phyloP scores from a whole-genome alignment of 371 early-diverging fungal species.

The Caulochytrium protostelioides region DNA sequence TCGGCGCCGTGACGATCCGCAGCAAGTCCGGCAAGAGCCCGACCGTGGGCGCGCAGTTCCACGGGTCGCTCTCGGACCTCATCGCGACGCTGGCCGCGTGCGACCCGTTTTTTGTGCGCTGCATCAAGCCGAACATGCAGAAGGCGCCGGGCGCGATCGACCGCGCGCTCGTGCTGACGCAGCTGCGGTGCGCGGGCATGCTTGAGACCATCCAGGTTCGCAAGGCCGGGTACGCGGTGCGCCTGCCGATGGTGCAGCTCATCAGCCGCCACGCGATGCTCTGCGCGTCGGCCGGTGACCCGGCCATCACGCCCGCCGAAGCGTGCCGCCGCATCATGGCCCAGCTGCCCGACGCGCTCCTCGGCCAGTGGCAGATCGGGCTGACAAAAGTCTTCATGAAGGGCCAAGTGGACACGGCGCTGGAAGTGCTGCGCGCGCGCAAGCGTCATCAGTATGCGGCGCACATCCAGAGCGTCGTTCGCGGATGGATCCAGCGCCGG shows the following conservation, averaged over 20 bases:
- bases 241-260: slow-evolving; percentile 7
- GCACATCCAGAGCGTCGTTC: too few species aligned
- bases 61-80: slow-evolving; percentile 1
- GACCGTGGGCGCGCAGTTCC: background rate
- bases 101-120: slow-evolving; percentile 15
- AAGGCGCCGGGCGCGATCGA: slow-evolving; percentile 15
- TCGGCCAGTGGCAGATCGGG: background rate
- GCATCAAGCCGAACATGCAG: slow-evolving; percentile 31
- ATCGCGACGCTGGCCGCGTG: slow-evolving; percentile 3
- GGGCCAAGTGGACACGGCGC: background rate
- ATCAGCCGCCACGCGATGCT: slow-evolving; percentile 2
- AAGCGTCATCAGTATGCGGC: too few species aligned
- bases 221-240: slow-evolving; percentile 5
- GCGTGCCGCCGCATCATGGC: too few species aligned
- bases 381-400: background rate
- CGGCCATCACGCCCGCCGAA: too few species aligned
- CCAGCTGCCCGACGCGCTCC: too few species aligned
- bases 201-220: slow-evolving; percentile 26
- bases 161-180: slow-evolving; percentile 16
- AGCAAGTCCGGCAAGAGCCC: slow-evolving; percentile 8
- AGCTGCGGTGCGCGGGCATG: slow-evolving; percentile 31
- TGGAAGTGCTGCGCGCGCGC: too few species aligned
- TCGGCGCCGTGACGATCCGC: slow-evolving; percentile 11
- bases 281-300: background rate
- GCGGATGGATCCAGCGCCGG: too few species aligned